A percentile compares a stretch with the other conserved stretches of the same genome.
phyloP scores from a whole-genome alignment of 371 early-diverging fungal species.

The Mortierella sp. region DNA sequence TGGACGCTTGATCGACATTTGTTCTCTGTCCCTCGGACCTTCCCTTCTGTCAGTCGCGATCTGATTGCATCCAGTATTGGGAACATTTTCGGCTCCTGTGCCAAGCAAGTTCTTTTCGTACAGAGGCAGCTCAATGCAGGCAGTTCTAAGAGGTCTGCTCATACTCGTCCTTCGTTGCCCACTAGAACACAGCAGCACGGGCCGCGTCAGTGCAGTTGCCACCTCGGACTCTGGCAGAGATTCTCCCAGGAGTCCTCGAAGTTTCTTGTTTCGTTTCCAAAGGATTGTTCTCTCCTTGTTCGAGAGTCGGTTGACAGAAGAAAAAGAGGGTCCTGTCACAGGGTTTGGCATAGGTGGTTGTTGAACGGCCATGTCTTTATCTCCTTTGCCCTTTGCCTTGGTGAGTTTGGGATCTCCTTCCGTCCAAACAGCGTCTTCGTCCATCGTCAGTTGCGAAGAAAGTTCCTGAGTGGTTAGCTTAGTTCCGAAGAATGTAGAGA shows the following conservation, averaged over 20 bases:
- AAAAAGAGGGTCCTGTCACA: constrained; percentile 8
- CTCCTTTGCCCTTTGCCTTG: neutral
- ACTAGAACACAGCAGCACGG: constrained; percentile 19
- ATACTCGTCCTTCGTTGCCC: too few relatives aligned
- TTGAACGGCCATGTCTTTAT: neutral
- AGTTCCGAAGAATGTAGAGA: constrained; percentile 49
- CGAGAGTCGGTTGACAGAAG: constrained; percentile 40
- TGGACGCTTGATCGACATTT: too few relatives aligned
- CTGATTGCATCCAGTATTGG: too few relatives aligned
- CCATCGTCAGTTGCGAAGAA: constrained; percentile 43
- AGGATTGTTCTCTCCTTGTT: constrained; percentile 27
- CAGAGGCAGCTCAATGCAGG: too few relatives aligned
- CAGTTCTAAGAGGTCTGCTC: too few relatives aligned
- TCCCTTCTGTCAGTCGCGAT: too few relatives aligned
- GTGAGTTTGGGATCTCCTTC: neutral
- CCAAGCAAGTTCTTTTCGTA: too few relatives aligned
- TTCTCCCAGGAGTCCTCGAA: constrained; percentile 32
- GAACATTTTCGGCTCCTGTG: too few relatives aligned
- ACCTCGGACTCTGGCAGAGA: constrained; percentile 39
- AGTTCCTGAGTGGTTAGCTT: constrained; percentile 33
- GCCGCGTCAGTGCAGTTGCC: constrained; percentile 34
- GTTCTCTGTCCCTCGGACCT: too few relatives aligned
- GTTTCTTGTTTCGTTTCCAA: constrained; percentile 49
- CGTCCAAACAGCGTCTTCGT: constrained; percentile 3
- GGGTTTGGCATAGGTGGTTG: neutral